These are phyloP conservation scores for Sporothrix luriei DNA, from an alignment of 2,329 filamentous ascomycete genomes.

Conservation along the genomic window DNA sequence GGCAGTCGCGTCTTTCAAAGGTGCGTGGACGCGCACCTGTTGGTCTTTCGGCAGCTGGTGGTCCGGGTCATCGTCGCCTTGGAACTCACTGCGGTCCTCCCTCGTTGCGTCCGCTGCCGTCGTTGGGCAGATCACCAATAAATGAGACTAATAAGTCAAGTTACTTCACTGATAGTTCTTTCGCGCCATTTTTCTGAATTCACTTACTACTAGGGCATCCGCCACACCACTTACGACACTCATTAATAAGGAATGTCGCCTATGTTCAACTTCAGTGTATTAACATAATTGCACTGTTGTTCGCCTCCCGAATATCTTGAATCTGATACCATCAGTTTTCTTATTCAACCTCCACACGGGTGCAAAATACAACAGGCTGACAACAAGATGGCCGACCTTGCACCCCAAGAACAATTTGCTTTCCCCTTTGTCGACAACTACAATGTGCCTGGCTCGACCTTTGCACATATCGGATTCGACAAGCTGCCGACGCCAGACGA, in stretches of 20 bases:
- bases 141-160: too few species aligned
- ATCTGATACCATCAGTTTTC: too few species aligned
- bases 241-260: too few species aligned
- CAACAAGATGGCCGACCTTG: neutral
- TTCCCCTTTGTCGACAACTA: constrained; percentile 30
- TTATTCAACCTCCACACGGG: too few species aligned
- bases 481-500: constrained; percentile 25
- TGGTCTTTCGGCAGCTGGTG: neutral
- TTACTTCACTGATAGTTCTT: too few species aligned
- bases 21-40: neutral
- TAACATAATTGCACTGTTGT: too few species aligned
- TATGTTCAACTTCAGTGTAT: too few species aligned
- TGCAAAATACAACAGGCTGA: too few species aligned
- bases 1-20: constrained; percentile 38
- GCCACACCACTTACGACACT: too few species aligned
- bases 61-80: neutral
- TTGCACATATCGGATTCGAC: neutral
- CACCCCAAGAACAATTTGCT: neutral
- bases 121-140: neutral
- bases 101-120: neutral
- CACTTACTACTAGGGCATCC: too few species aligned
- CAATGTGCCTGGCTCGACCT: constrained; percentile 18
- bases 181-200: too few species aligned
- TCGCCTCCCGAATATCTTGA: too few species aligned
- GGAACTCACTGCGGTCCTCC: neutral